These are phyloP conservation scores for Suillus luteus DNA, from an alignment of 768 basidiomycete genomes.

Conservation along the genomic window DNA sequence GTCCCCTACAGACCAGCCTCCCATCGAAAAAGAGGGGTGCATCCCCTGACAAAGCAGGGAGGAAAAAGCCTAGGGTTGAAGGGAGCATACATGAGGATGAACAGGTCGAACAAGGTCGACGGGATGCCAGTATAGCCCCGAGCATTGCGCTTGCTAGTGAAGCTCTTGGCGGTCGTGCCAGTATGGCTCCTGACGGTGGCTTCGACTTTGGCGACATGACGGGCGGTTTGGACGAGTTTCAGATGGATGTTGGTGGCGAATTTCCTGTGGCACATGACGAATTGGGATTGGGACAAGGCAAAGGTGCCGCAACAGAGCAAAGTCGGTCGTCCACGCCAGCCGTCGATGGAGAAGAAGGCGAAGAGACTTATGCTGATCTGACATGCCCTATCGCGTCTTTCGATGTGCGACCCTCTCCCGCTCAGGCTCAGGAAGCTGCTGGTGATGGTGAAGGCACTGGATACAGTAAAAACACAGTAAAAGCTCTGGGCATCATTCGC, in stretches of 20 bases:
- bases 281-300: constrained; percentile 39
- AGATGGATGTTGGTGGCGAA: constrained; percentile 63
- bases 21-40: constrained; percentile 61
- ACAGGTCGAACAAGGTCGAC: constrained; percentile 71
- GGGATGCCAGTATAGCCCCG: constrained; percentile 64
- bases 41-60: constrained; percentile 57
- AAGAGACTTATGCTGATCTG: constrained; percentile 68
- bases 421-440: constrained; percentile 47
- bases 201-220: constrained; percentile 66
- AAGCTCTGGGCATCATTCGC: constrained; percentile 76
- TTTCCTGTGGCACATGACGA: constrained; percentile 37
- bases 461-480: constrained; percentile 88
- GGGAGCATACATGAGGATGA: constrained; percentile 50
- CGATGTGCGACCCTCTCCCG: constrained; percentile 62
- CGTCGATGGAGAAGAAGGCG: constrained; percentile 60
- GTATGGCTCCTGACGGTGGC: constrained; percentile 54
- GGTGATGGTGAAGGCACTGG: constrained; percentile 62
- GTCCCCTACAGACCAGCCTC: constrained; percentile 55
- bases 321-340: constrained; percentile 71
- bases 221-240: constrained; percentile 63
- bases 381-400: constrained; percentile 82
- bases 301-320: constrained; percentile 56
- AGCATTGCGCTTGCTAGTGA: constrained; percentile 62
- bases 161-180: constrained; percentile 50
- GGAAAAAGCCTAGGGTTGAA: constrained; percentile 61